Conservation (phyloP, 208 protist genomes). For the Leishmania mexicana region DNA sequence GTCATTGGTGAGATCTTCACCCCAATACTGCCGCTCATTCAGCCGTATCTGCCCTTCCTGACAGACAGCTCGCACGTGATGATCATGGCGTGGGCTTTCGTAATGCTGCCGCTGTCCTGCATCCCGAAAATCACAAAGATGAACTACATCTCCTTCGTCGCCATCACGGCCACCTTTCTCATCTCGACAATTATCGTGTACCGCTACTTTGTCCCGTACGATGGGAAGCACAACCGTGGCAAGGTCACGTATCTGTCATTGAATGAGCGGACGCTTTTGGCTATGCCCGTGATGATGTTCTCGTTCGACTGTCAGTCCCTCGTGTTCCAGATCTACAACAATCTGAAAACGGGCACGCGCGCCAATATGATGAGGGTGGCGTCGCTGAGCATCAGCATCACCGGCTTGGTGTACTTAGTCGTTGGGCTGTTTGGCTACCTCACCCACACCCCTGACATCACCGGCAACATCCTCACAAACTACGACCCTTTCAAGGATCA, state of each 20-base stretch:
- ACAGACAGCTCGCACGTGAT: slow-evolving; percentile 48
- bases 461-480: slow-evolving; percentile 79
- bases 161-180: slow-evolving; percentile 63
- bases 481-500: slow-evolving; percentile 64
- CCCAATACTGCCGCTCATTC: slow-evolving; percentile 52
- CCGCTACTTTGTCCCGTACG: slow-evolving; percentile 57
- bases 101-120: slow-evolving; percentile 75
- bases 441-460: slow-evolving; percentile 48
- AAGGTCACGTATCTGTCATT: slow-evolving; percentile 32
- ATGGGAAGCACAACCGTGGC: slow-evolving; percentile 16
- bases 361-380: slow-evolving; percentile 62
- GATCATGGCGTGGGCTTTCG: slow-evolving; percentile 52
- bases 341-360: slow-evolving; percentile 54
- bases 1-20: slow-evolving; percentile 73
- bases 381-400: slow-evolving; percentile 46
- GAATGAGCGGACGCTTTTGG: slow-evolving; percentile 43
- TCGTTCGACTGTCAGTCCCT: slow-evolving; percentile 86
- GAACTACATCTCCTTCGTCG: slow-evolving; percentile 59
- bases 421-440: slow-evolving; percentile 83
- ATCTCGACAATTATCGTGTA: slow-evolving; percentile 69
- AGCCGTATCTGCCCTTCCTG: slow-evolving; percentile 52
- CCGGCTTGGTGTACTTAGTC: slow-evolving; percentile 48
- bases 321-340: slow-evolving; percentile 77
- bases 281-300: slow-evolving; percentile 83
- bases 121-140: slow-evolving; percentile 60